Evolutionary conservation across 306 rosid genomes (phyloP).

Genomic region (Fragaria vesca): DNA sequence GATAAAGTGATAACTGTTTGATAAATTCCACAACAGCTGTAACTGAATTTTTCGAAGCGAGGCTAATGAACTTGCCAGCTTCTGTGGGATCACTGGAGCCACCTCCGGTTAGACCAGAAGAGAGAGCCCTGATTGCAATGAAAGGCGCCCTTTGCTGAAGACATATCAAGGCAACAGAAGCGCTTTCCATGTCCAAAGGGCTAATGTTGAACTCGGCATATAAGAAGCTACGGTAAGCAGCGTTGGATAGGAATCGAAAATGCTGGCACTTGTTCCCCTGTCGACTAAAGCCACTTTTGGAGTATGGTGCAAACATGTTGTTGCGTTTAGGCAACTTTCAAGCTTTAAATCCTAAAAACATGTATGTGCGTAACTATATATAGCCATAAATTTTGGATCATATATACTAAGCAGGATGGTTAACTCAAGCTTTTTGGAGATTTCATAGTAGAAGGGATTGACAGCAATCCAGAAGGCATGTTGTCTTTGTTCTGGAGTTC

Average conservation of each 20-base stretch:
- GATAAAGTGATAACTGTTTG: constrained; percentile 37
- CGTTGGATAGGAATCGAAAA: constrained; percentile 43
- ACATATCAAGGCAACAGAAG: constrained; percentile 52
- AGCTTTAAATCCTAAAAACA: constrained; percentile 33
- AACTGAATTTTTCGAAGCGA: constrained; percentile 48
- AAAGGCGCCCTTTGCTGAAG: constrained; percentile 49
- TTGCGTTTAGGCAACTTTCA: constrained; percentile 48
- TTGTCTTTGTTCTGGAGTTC: constrained; percentile 48
- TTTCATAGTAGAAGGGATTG: constrained; percentile 26
- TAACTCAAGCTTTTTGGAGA: constrained; percentile 34
- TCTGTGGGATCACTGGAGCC: constrained; percentile 49
- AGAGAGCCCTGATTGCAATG: constrained; percentile 53
- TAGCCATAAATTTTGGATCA: neutral
- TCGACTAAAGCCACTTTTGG: constrained; percentile 46
- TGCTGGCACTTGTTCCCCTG: constrained; percentile 48
- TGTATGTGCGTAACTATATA: neutral
- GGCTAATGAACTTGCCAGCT: constrained; percentile 40
- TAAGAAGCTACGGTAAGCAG: constrained; percentile 49
- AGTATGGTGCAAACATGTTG: constrained; percentile 44
- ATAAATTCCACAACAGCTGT: constrained; percentile 46
- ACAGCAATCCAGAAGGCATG: constrained; percentile 59
- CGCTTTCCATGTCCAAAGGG: constrained; percentile 55
- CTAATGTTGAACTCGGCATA: constrained; percentile 42
- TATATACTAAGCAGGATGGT: constrained; percentile 18
- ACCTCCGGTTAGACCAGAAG: constrained; percentile 42